These are phyloP conservation scores for Tolypocladium ophioglossoides DNA, from an alignment of 2,329 filamentous ascomycete genomes.

Conservation along the genomic window DNA sequence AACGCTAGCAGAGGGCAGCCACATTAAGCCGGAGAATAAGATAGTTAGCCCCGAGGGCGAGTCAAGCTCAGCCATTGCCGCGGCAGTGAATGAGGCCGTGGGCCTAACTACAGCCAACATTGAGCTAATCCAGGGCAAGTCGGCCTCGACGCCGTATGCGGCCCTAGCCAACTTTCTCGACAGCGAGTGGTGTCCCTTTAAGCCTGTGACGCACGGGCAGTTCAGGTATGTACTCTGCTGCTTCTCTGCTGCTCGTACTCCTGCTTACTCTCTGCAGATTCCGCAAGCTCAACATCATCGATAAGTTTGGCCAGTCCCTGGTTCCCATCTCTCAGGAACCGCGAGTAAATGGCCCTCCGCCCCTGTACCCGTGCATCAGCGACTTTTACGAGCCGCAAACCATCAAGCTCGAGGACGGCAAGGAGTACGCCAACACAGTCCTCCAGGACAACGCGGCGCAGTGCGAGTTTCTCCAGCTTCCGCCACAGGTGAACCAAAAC, in stretches of 20 bases:
- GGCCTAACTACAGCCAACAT: constrained; percentile 11
- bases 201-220: constrained; percentile 36
- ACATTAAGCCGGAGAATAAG: constrained; percentile 26
- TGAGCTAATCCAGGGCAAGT: constrained; percentile 10
- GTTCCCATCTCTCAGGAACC: constrained; percentile 19
- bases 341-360: constrained; percentile 1
- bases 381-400: constrained; percentile 21
- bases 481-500: constrained; percentile 28
- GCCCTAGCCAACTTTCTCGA: constrained; percentile 12
- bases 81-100: constrained; percentile 6
- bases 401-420: constrained; percentile 2
- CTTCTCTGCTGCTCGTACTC: not conserved
- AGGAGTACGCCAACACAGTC: constrained; percentile 13
- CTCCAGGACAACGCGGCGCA: constrained; percentile 5
- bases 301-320: constrained; percentile 36
- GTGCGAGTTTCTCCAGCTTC: constrained; percentile 27
- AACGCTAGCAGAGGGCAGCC: constrained; percentile 23
- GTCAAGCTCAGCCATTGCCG: not conserved
- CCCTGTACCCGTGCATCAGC: constrained; percentile 22
- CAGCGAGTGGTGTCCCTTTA: constrained; percentile 23
- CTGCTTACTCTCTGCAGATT: constrained; percentile 13
- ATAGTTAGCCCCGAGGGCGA: constrained; percentile 6
- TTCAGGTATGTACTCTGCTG: constrained; percentile 12
- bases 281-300: constrained; percentile 34
- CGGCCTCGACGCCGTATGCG: constrained; percentile 25